Evolutionary conservation across 2,329 filamentous ascomycete species (phyloP).

Genomic region (Phyllosticta citribraziliensis): DNA sequence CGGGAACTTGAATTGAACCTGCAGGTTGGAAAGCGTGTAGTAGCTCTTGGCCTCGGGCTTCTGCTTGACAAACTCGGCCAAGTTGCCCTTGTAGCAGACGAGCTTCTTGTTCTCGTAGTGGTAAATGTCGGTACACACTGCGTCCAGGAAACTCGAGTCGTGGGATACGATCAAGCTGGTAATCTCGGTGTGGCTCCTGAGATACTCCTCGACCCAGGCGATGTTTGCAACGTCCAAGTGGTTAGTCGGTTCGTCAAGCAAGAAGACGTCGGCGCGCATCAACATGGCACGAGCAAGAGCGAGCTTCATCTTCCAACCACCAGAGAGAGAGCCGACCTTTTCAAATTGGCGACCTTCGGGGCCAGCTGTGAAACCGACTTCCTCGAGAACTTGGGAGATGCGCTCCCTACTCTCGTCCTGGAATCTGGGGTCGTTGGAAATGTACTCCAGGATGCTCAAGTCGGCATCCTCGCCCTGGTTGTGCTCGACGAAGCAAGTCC

Average conservation of each 20-base stretch:
- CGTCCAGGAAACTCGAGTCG: conserved; percentile 95
- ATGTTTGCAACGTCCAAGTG: conserved; percentile 95
- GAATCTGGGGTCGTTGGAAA: conserved; percentile 80
- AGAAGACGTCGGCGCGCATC: conserved; percentile 87
- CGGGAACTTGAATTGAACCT: conserved; percentile 96
- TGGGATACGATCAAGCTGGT: conserved; percentile 96
- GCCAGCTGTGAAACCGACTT: conserved; percentile 89
- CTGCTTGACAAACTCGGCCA: conserved; percentile 73
- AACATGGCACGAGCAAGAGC: conserved; percentile 94
- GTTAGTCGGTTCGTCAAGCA: conserved; percentile 98
- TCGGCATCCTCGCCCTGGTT: conserved; percentile 98
- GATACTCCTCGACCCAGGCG: conserved; percentile 89
- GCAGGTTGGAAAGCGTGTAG: conserved; percentile 83
- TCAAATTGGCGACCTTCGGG: conserved; percentile 82
- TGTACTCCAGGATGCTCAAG: conserved; percentile 89
- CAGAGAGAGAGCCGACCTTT: conserved; percentile 87
- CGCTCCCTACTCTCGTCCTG: conserved; percentile 67
- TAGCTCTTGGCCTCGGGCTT: conserved; percentile 96
- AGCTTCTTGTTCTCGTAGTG: conserved; percentile 99
- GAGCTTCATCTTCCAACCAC: conserved; percentile 99
- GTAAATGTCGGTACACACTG: conserved; percentile 97
- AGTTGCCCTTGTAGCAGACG: conserved; percentile 72
- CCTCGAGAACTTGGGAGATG: conserved; percentile 72
- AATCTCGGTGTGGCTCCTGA: conserved; percentile 92
- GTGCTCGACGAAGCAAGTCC: conserved; percentile 97